Evolutionary conservation across 208 protist species (phyloP), one percentile per base, ranked within the genome.

Genomic region (Tritrichomonas musculus): DNA sequence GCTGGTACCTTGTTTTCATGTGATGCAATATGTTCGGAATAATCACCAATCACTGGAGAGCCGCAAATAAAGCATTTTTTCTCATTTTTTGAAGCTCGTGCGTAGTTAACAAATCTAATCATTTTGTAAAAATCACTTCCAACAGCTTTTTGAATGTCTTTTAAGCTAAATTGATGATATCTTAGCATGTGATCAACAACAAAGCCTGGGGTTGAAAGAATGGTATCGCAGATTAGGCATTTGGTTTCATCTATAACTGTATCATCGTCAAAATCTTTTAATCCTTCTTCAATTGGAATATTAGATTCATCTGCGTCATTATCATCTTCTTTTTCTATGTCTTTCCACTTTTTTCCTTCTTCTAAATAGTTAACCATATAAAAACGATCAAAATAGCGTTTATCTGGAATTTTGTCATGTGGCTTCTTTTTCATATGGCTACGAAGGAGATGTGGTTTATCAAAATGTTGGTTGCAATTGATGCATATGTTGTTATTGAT

Each of bases 371-470:
- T 84, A 44, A 84, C 73, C 73, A 84, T 84, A 25, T 84, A 84
- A 25, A 47, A 84, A 13, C 44, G 36, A 53, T 84, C 73, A 44
- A 55, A 84, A 47, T 53, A 47, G 1, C 41, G 27, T 9, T 9
- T 8, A 53, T 84, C 39, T 84, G 73, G 73, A 84, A 84, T 84
- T 44, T 84, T 84, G 22, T 84, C 73, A 53, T 84, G 73, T 84
- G 73, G 73, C 39, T 84, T 84, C 73, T 84, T 84, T 53, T 53
- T 84, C 73, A 84, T 84, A 22, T 84, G 36, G 44, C 2, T n/a
- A 5, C 44, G 27, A 27, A 84, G 73, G 9, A 47, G 73, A 33
- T 84, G 73, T n/a, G 33, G 41, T 3, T 27, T 84, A 0, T 49
- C 0, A 44, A 84, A 84, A 8, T 84, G 27, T 30, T 84, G 73